Evolutionary conservation across 331 rosid species (phyloP).

Genomic region (Pyracantha coccinea): DNA sequence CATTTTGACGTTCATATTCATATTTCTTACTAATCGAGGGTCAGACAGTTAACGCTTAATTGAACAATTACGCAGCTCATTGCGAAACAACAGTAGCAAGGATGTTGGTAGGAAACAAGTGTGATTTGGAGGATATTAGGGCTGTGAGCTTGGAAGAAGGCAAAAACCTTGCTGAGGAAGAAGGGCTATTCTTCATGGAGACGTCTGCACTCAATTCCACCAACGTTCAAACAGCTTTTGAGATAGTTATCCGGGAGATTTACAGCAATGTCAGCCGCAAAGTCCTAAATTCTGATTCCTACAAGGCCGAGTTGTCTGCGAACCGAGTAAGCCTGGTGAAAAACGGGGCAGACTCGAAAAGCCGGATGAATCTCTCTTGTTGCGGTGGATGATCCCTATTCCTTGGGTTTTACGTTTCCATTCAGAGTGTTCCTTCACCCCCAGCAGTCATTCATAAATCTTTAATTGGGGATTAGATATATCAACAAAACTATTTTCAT

Average conservation of each 20-base stretch:
- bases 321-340: conserved; percentile 61
- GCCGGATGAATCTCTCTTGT: conserved; percentile 23
- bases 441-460: background rate
- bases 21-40: background rate
- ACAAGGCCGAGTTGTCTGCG: conserved; percentile 75
- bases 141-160: conserved; percentile 78
- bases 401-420: background rate
- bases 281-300: conserved; percentile 69
- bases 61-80: conserved; percentile 51
- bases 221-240: conserved; percentile 79
- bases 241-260: conserved; percentile 70
- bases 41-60: background rate
- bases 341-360: conserved; percentile 46
- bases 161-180: conserved; percentile 70
- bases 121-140: conserved; percentile 85
- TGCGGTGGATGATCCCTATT: conserved; percentile 21
- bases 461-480: background rate
- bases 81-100: conserved; percentile 67
- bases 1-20: background rate
- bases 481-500: background rate
- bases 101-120: conserved; percentile 92
- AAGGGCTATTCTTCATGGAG: conserved; percentile 90
- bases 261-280: conserved; percentile 78
- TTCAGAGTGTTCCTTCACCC: background rate
- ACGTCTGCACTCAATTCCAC: conserved; percentile 90